Percentiles rank a stretch among this genome's conserved stretches.
Conservation (phyloP, 345 rosid species). For the Aethionema arabicum region DNA sequence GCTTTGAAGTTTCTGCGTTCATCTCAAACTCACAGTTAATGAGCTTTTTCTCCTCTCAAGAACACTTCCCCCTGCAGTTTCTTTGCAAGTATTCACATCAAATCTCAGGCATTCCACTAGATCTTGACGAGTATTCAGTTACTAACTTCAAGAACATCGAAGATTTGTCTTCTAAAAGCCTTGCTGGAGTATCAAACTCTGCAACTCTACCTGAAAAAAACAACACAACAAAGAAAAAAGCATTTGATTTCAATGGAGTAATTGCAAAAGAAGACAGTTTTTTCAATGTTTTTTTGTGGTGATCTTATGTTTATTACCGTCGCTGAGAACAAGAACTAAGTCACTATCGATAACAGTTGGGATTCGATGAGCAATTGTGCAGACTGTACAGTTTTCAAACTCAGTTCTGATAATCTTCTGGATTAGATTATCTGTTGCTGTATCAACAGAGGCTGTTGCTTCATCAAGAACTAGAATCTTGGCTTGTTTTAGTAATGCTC, state of each 20-base stretch:
- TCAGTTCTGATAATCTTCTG: conserved; percentile 93
- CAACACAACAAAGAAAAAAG: conserved; percentile 7
- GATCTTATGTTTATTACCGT: conserved; percentile 51
- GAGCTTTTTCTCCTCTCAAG: conserved; percentile 14
- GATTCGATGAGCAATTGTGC: conserved; percentile 98
- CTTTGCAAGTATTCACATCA: conserved; percentile 34
- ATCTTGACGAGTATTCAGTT: conserved; percentile 87
- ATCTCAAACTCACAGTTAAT: too few relatives aligned
- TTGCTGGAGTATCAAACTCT: conserved; percentile 81
- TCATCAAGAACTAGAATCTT: conserved; percentile 95
- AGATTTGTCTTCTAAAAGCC: conserved; percentile 85
- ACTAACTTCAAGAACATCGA: conserved; percentile 95
- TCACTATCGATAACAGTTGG: conserved; percentile 98
- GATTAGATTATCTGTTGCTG: conserved; percentile 95
- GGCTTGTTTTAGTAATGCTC: conserved; percentile 90
- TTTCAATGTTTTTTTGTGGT: conserved; percentile 7
- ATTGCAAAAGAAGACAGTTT: neutral
- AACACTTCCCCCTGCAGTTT: conserved; percentile 5
- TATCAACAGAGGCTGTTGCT: conserved; percentile 98
- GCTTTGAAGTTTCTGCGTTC: too few relatives aligned
- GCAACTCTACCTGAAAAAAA: conserved; percentile 76
- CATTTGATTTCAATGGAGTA: neutral
- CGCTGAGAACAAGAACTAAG: conserved; percentile 91
- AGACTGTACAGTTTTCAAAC: conserved; percentile 87
- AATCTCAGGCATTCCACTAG: conserved; percentile 84